Evolutionary conservation across 1,284 basidiomycete genomes (phyloP).

Genomic region (Ceratobasidium sp.): DNA sequence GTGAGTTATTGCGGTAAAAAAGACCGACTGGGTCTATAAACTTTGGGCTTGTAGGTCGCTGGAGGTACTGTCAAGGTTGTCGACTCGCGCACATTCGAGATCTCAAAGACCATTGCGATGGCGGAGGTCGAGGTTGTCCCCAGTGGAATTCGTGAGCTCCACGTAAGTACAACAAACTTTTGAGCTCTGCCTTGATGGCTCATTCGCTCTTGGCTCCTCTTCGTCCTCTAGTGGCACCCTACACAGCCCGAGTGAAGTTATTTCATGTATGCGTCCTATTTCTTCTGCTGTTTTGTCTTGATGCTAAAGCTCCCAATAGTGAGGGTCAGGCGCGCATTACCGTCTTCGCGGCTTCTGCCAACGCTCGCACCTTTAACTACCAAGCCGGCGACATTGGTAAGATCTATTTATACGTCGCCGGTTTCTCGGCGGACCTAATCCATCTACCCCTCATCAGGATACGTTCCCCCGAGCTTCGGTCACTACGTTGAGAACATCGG

Average conservation of each 20-base stretch:
- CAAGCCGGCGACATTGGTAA: no score
- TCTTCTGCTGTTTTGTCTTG: conserved; percentile 50
- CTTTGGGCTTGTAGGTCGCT: neutral
- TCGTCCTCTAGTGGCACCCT: conserved; percentile 71
- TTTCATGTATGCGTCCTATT: conserved; percentile 48
- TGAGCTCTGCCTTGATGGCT: conserved; percentile 10
- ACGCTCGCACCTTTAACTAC: conserved; percentile 62
- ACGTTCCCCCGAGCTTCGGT: conserved; percentile 67
- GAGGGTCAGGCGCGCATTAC: conserved; percentile 39
- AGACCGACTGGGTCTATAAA: neutral
- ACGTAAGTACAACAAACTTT: conserved; percentile 58
- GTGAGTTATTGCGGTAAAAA: neutral
- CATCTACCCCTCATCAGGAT: conserved; percentile 53
- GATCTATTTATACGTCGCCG: conserved; percentile 54
- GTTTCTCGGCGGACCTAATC: neutral
- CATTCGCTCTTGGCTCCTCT: conserved; percentile 25
- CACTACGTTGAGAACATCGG: conserved; percentile 74
- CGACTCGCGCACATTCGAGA: no score
- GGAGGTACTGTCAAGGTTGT: conserved; percentile 33
- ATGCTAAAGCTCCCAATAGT: conserved; percentile 61
- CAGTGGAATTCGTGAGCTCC: conserved; percentile 61
- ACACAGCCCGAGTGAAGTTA: conserved; percentile 59
- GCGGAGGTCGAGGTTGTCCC: no score
- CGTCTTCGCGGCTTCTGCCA: conserved; percentile 66
- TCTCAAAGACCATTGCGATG: no score